A percentile compares a stretch with the other conserved stretches of the same genome.
These are phyloP conservation scores for Metschnikowia proteae DNA, from an alignment of 805 yeast genomes.

Conservation along the genomic window DNA sequence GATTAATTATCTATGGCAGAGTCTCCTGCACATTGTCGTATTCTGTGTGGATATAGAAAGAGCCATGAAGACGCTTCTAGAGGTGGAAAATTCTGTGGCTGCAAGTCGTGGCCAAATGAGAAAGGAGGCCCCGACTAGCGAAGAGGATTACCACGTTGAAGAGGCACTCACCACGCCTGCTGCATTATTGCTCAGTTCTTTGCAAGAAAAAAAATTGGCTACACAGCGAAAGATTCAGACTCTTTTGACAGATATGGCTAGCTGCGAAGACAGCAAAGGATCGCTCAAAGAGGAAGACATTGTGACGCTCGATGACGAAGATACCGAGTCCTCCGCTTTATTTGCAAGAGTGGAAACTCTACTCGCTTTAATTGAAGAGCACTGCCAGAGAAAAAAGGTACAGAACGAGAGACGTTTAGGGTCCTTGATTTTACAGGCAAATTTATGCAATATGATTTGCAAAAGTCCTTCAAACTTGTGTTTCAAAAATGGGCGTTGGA, in stretches of 20 bases:
- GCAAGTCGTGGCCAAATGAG: neutral
- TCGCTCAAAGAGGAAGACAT: neutral
- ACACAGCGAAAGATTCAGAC: conserved; percentile 1
- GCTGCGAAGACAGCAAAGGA: neutral
- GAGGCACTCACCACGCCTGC: neutral
- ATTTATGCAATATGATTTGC: conserved; percentile 4
- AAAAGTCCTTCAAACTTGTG: conserved; percentile 1
- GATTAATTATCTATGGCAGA: neutral
- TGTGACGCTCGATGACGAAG: neutral
- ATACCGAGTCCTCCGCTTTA: neutral
- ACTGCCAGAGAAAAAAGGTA: neutral
- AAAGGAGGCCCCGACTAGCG: neutral
- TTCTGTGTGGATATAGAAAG: neutral
- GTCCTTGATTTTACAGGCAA: neutral
- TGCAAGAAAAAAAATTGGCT: neutral
- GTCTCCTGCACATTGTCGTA: neutral
- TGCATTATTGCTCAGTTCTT: neutral
- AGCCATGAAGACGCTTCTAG: neutral
- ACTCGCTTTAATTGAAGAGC: neutral
- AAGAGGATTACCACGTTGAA: neutral
- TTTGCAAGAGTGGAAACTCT: neutral
- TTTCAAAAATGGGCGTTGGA: conserved; percentile 12
- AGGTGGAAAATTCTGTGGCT: neutral
- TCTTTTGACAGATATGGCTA: neutral
- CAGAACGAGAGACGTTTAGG: neutral